phyloP scores from a whole-genome alignment of 208 protist species.

The Wallacemonas rigidus region DNA sequence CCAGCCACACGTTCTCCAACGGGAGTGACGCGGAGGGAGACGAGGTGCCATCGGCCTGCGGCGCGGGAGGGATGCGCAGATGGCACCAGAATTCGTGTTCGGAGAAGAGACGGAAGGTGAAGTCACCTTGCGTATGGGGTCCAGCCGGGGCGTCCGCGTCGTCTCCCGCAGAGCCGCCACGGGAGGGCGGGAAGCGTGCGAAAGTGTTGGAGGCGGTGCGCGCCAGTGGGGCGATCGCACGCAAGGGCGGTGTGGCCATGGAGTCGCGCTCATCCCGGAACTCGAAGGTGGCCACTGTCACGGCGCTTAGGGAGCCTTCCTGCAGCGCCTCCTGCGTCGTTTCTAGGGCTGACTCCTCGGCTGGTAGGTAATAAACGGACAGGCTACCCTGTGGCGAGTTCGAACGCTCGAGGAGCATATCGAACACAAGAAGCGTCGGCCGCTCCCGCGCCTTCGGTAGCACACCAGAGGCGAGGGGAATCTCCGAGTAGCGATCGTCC shows the following conservation, averaged over 20 bases:
- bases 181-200: not conserved
- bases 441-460: slow-evolving; percentile 28
- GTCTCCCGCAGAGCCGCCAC: not conserved
- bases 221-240: slow-evolving; percentile 36
- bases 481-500: slow-evolving; percentile 28
- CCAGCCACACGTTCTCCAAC: slow-evolving; percentile 60
- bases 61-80: slow-evolving; percentile 24
- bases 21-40: not conserved
- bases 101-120: slow-evolving; percentile 55
- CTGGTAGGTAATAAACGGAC: slow-evolving; percentile 49
- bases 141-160: slow-evolving; percentile 1
- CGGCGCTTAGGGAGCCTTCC: slow-evolving; percentile 31
- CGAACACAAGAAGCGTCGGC: slow-evolving; percentile 58
- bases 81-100: slow-evolving; percentile 71
- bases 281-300: slow-evolving; percentile 35
- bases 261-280: slow-evolving; percentile 29
- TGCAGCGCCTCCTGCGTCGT: slow-evolving; percentile 37
- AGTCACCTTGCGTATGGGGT: slow-evolving; percentile 23
- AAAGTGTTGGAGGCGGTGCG: slow-evolving; percentile 28
- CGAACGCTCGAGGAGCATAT: slow-evolving; percentile 51
- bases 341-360: slow-evolving; percentile 34
- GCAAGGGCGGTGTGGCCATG: slow-evolving; percentile 35
- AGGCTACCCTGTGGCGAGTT: slow-evolving; percentile 36
- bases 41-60: not conserved
- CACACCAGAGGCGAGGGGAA: slow-evolving; percentile 6